phyloP scores from a whole-genome alignment of 83 land plant genomes.

The Picea abies region DNA sequence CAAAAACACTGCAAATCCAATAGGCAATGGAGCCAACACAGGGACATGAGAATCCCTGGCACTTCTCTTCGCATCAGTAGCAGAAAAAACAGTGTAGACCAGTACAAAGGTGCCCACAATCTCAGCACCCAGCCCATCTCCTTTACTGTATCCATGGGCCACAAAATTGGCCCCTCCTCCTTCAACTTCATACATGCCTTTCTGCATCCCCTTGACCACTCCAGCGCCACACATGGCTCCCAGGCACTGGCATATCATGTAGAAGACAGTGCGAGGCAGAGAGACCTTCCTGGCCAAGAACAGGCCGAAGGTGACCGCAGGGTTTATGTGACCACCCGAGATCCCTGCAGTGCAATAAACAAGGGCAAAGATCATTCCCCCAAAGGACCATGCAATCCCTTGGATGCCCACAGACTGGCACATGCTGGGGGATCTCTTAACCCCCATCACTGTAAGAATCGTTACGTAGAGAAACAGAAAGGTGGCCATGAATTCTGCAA shows the following conservation, averaged over 20 bases:
- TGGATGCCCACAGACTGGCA: not conserved
- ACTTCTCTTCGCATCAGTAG: slow-evolving; percentile 55
- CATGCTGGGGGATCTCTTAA: not conserved
- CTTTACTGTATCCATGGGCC: slow-evolving; percentile 48
- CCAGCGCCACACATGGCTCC: slow-evolving; percentile 56
- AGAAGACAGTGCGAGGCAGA: slow-evolving; percentile 43
- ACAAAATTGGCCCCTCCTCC: slow-evolving; percentile 47
- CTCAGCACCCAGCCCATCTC: slow-evolving; percentile 45
- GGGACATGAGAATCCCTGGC: slow-evolving; percentile 52
- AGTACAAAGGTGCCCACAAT: slow-evolving; percentile 43
- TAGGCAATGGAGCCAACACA: slow-evolving; percentile 17
- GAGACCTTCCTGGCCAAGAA: slow-evolving; percentile 57
- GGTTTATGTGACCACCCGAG: slow-evolving; percentile 50
- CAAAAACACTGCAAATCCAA: slow-evolving; percentile 1
- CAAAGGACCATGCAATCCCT: slow-evolving; percentile 24
- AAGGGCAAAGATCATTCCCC: slow-evolving; percentile 16
- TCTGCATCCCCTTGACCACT: slow-evolving; percentile 54
- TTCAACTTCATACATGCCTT: slow-evolving; percentile 18
- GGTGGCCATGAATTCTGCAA: slow-evolving; percentile 1
- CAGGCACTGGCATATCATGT: slow-evolving; percentile 50
- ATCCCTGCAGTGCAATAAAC: slow-evolving; percentile 21
- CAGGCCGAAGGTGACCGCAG: slow-evolving; percentile 54
- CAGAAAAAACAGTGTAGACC: slow-evolving; percentile 46
- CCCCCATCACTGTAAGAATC: slow-evolving; percentile 44
- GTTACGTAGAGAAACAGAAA: not conserved